Evolutionary conservation across 306 rosid species (phyloP).

Genomic region (Corylus avellana): DNA sequence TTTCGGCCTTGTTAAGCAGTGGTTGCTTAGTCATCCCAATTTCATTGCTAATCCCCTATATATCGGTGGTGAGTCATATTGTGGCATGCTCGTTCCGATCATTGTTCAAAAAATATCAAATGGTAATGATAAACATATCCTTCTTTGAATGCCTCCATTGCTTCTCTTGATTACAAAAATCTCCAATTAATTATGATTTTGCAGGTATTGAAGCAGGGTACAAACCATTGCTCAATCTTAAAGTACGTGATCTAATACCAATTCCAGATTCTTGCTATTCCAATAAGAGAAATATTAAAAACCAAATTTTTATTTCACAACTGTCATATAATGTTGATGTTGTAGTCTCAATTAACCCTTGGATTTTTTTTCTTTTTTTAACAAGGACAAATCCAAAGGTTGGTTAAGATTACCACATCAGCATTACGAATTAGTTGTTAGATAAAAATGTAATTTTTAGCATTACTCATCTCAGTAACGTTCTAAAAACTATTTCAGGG

Average conservation of each 20-base stretch:
- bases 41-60: constrained; percentile 31
- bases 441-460: too few relatives aligned
- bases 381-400: too few relatives aligned
- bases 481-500: constrained; percentile 17
- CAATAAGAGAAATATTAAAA: background rate
- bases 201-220: constrained; percentile 32
- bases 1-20: constrained; percentile 21
- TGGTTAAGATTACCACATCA: too few relatives aligned
- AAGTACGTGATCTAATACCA: constrained; percentile 18
- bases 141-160: too few relatives aligned
- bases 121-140: constrained; percentile 8
- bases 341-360: too few relatives aligned
- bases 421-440: too few relatives aligned
- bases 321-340: too few relatives aligned
- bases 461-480: background rate
- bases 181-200: background rate
- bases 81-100: constrained; percentile 29
- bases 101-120: constrained; percentile 29
- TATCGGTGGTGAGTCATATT: constrained; percentile 39
- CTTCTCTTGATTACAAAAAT: background rate
- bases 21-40: constrained; percentile 33
- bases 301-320: too few relatives aligned
- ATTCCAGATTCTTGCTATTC: background rate
- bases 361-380: too few relatives aligned
- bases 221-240: constrained; percentile 21